Percentiles rank a stretch among this genome's conserved stretches.
These are phyloP conservation scores for Fusarium neocosmosporiellum DNA, from an alignment of 2,329 filamentous ascomycete genomes.

Conservation along the genomic window DNA sequence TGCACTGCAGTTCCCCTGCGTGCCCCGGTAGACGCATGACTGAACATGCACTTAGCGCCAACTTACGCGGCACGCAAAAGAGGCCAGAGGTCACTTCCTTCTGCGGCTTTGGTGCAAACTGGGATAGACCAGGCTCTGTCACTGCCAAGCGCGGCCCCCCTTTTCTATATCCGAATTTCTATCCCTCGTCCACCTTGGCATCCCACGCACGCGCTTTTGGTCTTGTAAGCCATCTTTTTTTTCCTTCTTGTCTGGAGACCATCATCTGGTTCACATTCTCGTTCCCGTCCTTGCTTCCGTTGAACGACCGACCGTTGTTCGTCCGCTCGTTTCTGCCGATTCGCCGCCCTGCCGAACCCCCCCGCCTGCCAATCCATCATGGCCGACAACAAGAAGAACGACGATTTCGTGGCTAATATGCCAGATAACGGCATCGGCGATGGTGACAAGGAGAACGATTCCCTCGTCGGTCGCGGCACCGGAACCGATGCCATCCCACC, in stretches of 20 bases:
- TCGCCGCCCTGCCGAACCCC: constrained; percentile 7
- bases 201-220: background rate
- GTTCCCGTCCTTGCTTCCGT: constrained; percentile 3
- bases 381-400: constrained; percentile 39
- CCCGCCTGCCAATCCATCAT: constrained; percentile 8
- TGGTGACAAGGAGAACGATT: constrained; percentile 36
- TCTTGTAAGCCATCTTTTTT: constrained; percentile 21
- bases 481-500: constrained; percentile 32
- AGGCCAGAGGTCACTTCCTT: background rate
- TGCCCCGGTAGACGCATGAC: background rate
- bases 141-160: background rate
- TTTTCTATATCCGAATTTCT: background rate
- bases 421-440: constrained; percentile 30
- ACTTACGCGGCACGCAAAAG: background rate
- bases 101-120: background rate
- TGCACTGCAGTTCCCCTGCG: background rate
- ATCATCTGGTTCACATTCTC: background rate
- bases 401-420: constrained; percentile 37
- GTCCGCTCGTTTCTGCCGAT: constrained; percentile 34
- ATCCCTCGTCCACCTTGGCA: background rate
- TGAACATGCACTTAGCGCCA: background rate
- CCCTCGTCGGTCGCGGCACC: constrained; percentile 34
- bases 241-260: constrained; percentile 6
- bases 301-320: constrained; percentile 39
- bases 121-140: background rate